Evolutionary conservation across 2,329 filamentous ascomycete species (phyloP).

Genomic region (Fusarium euwallaceae): DNA sequence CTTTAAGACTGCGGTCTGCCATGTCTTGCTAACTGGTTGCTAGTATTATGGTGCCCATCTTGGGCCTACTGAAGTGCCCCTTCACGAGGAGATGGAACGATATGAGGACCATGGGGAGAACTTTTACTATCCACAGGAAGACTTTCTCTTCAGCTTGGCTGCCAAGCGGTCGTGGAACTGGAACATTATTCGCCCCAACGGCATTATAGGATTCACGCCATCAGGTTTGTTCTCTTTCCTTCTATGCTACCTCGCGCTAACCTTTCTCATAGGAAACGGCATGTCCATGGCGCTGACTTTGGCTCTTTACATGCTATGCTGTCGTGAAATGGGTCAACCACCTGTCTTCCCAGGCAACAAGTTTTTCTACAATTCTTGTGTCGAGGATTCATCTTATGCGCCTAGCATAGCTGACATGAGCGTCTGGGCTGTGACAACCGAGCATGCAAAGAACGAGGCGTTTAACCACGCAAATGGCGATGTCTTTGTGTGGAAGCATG

Average conservation of each 20-base stretch:
- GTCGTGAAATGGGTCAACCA: constrained; percentile 20
- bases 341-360: constrained; percentile 34
- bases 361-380: constrained; percentile 25
- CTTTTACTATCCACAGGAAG: constrained; percentile 36
- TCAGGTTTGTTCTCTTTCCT: constrained; percentile 7
- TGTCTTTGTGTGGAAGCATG: constrained; percentile 10
- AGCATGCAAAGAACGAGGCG: constrained; percentile 14
- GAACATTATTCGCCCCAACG: constrained; percentile 34
- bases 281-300: constrained; percentile 35
- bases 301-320: constrained; percentile 32
- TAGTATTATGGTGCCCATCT: constrained; percentile 37
- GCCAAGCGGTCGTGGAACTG: constrained; percentile 31
- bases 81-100: constrained; percentile 29
- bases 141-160: constrained; percentile 28
- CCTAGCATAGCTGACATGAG: constrained; percentile 17
- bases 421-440: constrained; percentile 10
- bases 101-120: constrained; percentile 36
- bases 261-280: constrained; percentile 15
- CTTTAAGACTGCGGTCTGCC: background rate
- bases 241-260: background rate
- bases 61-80: constrained; percentile 31
- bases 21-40: background rate
- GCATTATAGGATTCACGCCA: constrained; percentile 35
- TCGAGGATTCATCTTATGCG: constrained; percentile 31
- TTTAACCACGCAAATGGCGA: constrained; percentile 16